phyloP scores from a whole-genome alignment of 148 eudicot genomes.

The Chenopodium berlandieri region DNA sequence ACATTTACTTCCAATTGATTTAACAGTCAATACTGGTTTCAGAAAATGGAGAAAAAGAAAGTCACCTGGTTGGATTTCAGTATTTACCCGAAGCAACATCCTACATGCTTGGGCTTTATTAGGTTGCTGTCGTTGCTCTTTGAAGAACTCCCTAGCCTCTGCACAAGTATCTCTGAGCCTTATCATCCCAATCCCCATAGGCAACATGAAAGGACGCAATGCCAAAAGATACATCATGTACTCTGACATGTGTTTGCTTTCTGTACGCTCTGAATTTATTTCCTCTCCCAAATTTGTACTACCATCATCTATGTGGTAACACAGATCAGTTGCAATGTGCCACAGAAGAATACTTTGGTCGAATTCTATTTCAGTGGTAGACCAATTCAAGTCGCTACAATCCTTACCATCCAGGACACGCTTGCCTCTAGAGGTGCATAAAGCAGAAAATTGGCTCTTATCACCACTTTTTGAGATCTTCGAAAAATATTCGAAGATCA shows the following conservation, averaged over 20 bases:
- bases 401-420: not conserved
- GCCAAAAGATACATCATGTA: constrained; percentile 55
- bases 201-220: constrained; percentile 47
- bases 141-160: constrained; percentile 42
- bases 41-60: not conserved
- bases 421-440: constrained; percentile 32
- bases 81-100: constrained; percentile 42
- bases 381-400: constrained; percentile 18
- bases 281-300: too few species aligned
- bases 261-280: not conserved
- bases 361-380: constrained; percentile 32
- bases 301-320: constrained; percentile 28
- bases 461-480: not conserved
- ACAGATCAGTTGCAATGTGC: constrained; percentile 62
- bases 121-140: constrained; percentile 13
- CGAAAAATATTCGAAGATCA: constrained; percentile 25
- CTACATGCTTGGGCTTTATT: constrained; percentile 21
- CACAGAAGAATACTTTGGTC: constrained; percentile 50
- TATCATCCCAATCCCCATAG: constrained; percentile 53
- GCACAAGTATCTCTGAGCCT: constrained; percentile 49
- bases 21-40: not conserved
- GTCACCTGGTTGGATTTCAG: constrained; percentile 38
- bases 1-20: not conserved
- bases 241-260: constrained; percentile 47
- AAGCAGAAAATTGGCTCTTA: constrained; percentile 5